Evolutionary conservation across 495 filamentous ascomycete species (phyloP), one percentile per base, ranked within the genome.

Genomic region (Margaritispora aquatica): DNA sequence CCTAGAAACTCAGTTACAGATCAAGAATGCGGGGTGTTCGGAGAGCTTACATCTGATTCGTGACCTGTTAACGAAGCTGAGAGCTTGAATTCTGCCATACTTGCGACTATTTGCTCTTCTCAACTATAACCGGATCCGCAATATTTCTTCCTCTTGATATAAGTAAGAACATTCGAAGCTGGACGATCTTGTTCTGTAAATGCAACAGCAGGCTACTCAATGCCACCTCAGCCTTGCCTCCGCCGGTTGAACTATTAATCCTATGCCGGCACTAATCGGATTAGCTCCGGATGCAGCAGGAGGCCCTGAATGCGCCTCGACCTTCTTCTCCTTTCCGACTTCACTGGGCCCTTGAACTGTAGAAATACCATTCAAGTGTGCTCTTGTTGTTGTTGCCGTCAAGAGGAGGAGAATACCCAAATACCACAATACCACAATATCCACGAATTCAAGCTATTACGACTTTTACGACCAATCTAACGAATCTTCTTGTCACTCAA

Each of bases 41-140:
- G 21, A 11, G 19, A 13, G 69, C 85, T 78, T 80, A 93, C 90
- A 84, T 96, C 90, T 70, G 88, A 85, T 66, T 88, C 82, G 64
- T 96, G 90, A 67, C 84, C 90, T 67, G 83, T 78, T 49, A 96
- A 77, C 69, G 87, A 82, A 65, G 90, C 88, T 57, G 90, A 89
- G 64, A 96, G 84, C 78, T 89, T 92, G 79, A 85, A 96, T 68
- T 78, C 74, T 22, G 72, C 62, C 77, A 80, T 63, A 34, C 27
- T 23, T 19, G 29, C 22, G 5, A 38, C 27, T 51, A 15, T 55
- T 3, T 29, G 2, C 38, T 10, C 3, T 15, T 5, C 29, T 44
- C 38, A 44, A 44, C 4, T n/a, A n/a, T 7, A 17, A 44, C 17
- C 7, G 3, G 7, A 44, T 44, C 38, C 19, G 38, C 7, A 44